Evolutionary conservation across 1,284 basidiomycete species (phyloP).

Genomic region (Pyrrhoderma noxium): DNA sequence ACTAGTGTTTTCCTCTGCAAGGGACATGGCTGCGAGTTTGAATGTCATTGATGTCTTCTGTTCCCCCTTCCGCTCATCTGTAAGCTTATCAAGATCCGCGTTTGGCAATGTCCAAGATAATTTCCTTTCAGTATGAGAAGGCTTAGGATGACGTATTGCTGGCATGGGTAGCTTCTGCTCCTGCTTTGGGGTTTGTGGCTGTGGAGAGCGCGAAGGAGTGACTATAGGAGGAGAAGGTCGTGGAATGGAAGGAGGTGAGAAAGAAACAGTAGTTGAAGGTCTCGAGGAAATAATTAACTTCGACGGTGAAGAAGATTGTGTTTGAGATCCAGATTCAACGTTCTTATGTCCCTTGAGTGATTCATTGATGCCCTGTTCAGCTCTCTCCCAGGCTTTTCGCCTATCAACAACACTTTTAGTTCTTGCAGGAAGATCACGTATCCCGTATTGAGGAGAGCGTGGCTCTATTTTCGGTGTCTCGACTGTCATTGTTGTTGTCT

Average conservation of each 20-base stretch:
- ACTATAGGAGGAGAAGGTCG: not conserved
- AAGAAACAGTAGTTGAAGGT: not conserved
- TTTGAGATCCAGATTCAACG: not conserved
- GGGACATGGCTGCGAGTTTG: slow-evolving; percentile 18
- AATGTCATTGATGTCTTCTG: slow-evolving; percentile 16
- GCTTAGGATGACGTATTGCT: slow-evolving; percentile 14
- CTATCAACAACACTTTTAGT: slow-evolving; percentile 15
- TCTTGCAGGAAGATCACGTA: slow-evolving; percentile 10
- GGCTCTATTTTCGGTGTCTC: slow-evolving; percentile 18
- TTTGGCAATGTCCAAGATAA: slow-evolving; percentile 15
- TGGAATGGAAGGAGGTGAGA: not conserved
- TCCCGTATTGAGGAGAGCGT: slow-evolving; percentile 16
- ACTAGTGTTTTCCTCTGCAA: slow-evolving; percentile 17
- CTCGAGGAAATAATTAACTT: not conserved
- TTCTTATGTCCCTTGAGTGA: not conserved
- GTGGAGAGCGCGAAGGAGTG: slow-evolving; percentile 9
- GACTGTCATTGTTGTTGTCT: slow-evolving; percentile 9
- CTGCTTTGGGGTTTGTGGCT: slow-evolving; percentile 13
- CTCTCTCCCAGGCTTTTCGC: slow-evolving; percentile 12
- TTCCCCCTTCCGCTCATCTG: not conserved
- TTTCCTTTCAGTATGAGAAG: slow-evolving; percentile 11
- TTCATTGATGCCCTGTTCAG: slow-evolving; percentile 11
- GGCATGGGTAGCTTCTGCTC: slow-evolving; percentile 17
- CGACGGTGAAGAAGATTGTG: not conserved
- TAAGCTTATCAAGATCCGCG: slow-evolving; percentile 12